Conservation (phyloP, 768 basidiomycete genomes). For the Galerina sulciceps region DNA sequence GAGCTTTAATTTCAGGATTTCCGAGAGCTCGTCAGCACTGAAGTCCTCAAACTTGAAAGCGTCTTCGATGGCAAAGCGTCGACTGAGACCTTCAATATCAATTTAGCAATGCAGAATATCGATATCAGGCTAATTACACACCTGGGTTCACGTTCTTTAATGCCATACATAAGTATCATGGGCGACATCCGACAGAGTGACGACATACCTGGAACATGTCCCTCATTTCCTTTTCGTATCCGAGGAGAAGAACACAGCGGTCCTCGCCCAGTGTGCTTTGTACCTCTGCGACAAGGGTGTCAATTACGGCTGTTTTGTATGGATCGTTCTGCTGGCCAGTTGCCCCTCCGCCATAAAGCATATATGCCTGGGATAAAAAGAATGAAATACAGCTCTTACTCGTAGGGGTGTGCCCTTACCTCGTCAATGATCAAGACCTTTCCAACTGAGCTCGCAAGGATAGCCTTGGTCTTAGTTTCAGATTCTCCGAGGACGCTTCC, state of each 20-base stretch:
- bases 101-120: neutral
- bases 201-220: constrained; percentile 71
- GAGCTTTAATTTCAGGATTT: constrained; percentile 61
- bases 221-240: constrained; percentile 68
- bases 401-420: constrained; percentile 32
- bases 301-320: constrained; percentile 72
- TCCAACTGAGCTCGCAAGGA: constrained; percentile 59
- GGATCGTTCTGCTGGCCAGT: constrained; percentile 34
- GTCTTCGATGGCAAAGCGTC: constrained; percentile 71
- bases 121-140: constrained; percentile 27
- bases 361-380: constrained; percentile 58
- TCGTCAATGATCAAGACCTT: constrained; percentile 78
- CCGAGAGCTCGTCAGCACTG: constrained; percentile 50
- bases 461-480: constrained; percentile 66
- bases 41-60: constrained; percentile 76
- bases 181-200: neutral
- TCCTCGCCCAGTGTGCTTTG: constrained; percentile 74
- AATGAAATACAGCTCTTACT: neutral
- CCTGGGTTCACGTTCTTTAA: constrained; percentile 74
- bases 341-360: constrained; percentile 57
- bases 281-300: constrained; percentile 76
- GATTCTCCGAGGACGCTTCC: constrained; percentile 62
- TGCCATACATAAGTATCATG: neutral
- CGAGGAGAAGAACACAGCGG: constrained; percentile 66
- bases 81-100: constrained; percentile 16